Evolutionary conservation across 306 rosid species (phyloP).

Genomic region (Cucurbita argyrosperma): DNA sequence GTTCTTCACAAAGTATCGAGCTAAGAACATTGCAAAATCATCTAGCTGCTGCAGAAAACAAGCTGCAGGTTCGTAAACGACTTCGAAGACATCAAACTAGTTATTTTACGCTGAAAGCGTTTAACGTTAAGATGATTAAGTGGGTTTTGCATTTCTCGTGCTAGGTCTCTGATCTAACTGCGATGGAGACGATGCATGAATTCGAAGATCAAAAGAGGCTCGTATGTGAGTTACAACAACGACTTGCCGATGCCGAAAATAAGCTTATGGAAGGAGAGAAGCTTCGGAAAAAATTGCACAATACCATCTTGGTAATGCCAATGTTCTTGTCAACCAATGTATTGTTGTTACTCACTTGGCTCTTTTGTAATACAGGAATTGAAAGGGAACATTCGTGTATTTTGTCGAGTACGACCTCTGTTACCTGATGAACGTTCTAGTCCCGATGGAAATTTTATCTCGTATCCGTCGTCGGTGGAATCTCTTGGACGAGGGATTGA

Average conservation of each 20-base stretch:
- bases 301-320: constrained; percentile 71
- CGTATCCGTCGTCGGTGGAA: constrained; percentile 83
- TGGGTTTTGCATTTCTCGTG: not conserved
- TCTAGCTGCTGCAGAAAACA: constrained; percentile 46
- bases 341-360: not conserved
- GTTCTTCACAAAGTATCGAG: constrained; percentile 44
- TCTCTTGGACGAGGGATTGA: constrained; percentile 78
- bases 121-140: not conserved
- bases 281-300: constrained; percentile 77
- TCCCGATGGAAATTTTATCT: constrained; percentile 46
- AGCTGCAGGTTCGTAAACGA: constrained; percentile 46
- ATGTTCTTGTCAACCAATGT: not conserved
- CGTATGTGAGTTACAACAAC: constrained; percentile 47
- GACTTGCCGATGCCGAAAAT: constrained; percentile 63
- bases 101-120: not conserved
- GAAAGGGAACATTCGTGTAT: constrained; percentile 93
- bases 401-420: constrained; percentile 91
- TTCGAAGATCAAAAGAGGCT: constrained; percentile 61
- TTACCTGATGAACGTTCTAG: constrained; percentile 58
- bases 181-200: constrained; percentile 56
- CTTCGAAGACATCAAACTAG: not conserved
- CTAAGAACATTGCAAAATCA: constrained; percentile 44
- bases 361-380: constrained; percentile 46
- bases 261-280: constrained; percentile 76
- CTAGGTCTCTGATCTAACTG: constrained; percentile 67